These are phyloP conservation scores for Juncus effusus DNA, from an alignment of 176 grass and related monocot genomes.

Conservation along the genomic window DNA sequence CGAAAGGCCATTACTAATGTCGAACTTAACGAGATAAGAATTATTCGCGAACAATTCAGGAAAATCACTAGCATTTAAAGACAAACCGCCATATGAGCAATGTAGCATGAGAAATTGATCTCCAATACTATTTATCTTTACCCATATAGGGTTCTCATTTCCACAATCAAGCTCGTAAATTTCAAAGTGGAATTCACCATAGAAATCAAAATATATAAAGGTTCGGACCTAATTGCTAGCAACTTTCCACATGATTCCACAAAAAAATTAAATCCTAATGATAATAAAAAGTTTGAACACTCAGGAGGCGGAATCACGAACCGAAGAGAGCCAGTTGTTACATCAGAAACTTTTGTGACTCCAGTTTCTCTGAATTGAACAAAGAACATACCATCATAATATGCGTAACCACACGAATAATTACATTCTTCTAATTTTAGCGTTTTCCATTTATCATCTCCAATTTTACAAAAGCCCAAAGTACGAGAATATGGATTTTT, in stretches of 20 bases:
- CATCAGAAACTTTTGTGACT: not conserved
- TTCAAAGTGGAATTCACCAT: not conserved
- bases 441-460: not conserved
- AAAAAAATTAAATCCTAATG: not conserved
- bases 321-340: not conserved
- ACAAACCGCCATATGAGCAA: not conserved
- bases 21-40: not conserved
- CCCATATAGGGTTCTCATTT: not conserved
- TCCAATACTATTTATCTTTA: not conserved
- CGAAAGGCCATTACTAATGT: too few species aligned
- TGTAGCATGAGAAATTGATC: slow-evolving; percentile 3
- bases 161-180: not conserved
- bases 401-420: not conserved
- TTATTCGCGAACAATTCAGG: not conserved
- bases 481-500: not conserved
- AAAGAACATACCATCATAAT: not conserved
- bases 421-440: not conserved
- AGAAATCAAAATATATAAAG: not conserved
- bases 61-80: slow-evolving; percentile 2
- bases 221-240: not conserved
- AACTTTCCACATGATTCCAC: slow-evolving; percentile 5
- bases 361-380: not conserved
- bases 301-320: slow-evolving; percentile 14
- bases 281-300: not conserved
- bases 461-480: not conserved